A percentile compares a stretch with the other conserved stretches of the same genome.
These are phyloP conservation scores for Dipodascus geniculatus DNA, from an alignment of 805 yeast genomes.

Conservation along the genomic window DNA sequence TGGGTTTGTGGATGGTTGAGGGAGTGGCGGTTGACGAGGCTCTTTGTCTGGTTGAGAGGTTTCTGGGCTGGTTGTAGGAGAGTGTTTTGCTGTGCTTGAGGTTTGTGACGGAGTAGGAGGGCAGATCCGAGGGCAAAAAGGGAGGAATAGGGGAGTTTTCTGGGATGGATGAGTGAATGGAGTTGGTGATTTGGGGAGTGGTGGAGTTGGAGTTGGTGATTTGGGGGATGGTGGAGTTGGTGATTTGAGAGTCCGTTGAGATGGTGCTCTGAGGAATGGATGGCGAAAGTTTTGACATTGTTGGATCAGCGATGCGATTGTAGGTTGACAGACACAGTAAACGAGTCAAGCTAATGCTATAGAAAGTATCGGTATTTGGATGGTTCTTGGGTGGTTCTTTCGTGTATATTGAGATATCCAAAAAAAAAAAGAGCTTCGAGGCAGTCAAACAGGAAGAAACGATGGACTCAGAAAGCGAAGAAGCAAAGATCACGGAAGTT, in stretches of 20 bases:
- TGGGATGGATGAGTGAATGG: not conserved
- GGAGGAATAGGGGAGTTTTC: not conserved
- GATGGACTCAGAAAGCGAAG: not conserved
- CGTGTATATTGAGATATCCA: not conserved
- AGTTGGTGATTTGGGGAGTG: no score
- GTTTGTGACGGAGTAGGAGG: not conserved
- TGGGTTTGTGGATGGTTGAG: not conserved
- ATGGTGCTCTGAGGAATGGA: no score
- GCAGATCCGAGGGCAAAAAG: not conserved
- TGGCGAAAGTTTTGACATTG: no score
- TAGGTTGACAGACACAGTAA: no score
- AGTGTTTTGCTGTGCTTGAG: not conserved
- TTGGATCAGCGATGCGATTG: no score
- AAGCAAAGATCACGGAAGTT: no score
- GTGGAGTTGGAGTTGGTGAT: no score
- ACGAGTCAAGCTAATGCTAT: no score
- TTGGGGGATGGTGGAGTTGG: no score
- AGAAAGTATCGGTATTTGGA: no score
- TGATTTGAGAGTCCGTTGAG: no score
- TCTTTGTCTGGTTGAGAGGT: not conserved
- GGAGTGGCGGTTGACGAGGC: not conserved
- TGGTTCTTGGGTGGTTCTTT: no score
- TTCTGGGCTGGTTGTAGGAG: not conserved
- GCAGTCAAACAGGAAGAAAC: not conserved
- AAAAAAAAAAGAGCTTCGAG: not conserved